These are phyloP conservation scores for Sporothrix globosa DNA, from an alignment of 2,329 filamentous ascomycete species.

Conservation along the genomic window DNA sequence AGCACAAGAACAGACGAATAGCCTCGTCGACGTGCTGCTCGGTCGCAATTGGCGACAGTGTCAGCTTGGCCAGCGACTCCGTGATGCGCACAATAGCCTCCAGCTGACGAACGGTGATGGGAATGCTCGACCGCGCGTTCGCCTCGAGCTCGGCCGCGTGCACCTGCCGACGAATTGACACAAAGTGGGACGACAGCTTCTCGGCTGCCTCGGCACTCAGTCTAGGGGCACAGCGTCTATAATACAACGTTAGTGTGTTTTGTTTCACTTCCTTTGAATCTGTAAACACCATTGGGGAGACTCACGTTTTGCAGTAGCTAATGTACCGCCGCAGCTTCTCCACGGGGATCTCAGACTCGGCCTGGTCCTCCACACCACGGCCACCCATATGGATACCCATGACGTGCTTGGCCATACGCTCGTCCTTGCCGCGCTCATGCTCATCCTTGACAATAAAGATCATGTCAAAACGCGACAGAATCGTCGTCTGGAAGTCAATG, in stretches of 20 bases:
- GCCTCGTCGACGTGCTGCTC: conserved; percentile 96
- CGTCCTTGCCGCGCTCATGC: conserved; percentile 85
- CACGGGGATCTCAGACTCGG: conserved; percentile 85
- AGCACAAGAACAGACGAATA: conserved; percentile 92
- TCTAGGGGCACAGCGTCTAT: conserved; percentile 84
- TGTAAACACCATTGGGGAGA: not conserved
- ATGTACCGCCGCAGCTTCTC: conserved; percentile 98
- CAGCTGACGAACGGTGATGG: conserved; percentile 95
- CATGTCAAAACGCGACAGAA: conserved; percentile 98
- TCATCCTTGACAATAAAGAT: conserved; percentile 98
- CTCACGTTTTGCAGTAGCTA: conserved; percentile 92
- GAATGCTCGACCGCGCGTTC: conserved; percentile 88
- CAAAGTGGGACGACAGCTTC: conserved; percentile 95
- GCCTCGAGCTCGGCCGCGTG: conserved; percentile 88
- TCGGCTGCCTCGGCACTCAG: conserved; percentile 89
- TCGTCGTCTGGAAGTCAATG: conserved; percentile 98
- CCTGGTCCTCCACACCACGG: conserved; percentile 76
- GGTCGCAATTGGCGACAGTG: conserved; percentile 80
- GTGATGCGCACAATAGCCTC: conserved; percentile 98
- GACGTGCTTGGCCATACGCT: conserved; percentile 93
- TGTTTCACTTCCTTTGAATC: too few species aligned
- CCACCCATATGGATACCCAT: conserved; percentile 97
- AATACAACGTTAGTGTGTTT: conserved; percentile 41
- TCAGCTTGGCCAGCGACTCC: conserved; percentile 90
- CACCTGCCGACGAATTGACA: conserved; percentile 92